Conservation (phyloP, 2,329 filamentous ascomycete species). For the Cladosporium cucumerinum region DNA sequence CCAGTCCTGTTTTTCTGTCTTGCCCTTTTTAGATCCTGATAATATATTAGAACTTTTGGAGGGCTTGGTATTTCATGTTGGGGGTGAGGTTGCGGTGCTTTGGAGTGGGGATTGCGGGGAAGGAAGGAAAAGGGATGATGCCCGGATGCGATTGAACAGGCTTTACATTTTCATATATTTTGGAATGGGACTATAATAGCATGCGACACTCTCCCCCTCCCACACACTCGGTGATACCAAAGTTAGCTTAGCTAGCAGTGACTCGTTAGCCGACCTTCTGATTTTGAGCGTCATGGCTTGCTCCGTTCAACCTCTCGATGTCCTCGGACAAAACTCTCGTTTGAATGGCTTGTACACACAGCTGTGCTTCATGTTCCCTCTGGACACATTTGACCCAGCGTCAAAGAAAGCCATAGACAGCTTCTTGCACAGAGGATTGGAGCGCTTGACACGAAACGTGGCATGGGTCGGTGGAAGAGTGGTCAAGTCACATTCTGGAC, state of each 20-base stretch:
- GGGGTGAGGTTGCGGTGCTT: background rate
- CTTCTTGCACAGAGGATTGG: background rate
- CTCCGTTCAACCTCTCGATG: slow-evolving; percentile 7
- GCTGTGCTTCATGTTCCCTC: slow-evolving; percentile 13
- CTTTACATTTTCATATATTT: no score
- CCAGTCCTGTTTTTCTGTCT: background rate
- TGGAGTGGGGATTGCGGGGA: slow-evolving; percentile 2
- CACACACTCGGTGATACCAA: background rate
- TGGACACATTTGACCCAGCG: background rate
- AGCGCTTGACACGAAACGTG: background rate
- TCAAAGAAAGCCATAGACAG: background rate
- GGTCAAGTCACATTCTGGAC: background rate
- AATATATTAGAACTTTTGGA: background rate
- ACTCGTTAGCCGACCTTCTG: background rate
- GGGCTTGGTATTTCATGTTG: background rate
- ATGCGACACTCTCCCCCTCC: no score
- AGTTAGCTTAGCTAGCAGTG: background rate
- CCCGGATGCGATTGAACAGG: no score
- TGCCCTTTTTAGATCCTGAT: background rate
- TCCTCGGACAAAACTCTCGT: slow-evolving; percentile 14
- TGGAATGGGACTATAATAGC: no score
- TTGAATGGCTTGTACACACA: slow-evolving; percentile 15
- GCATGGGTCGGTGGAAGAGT: background rate
- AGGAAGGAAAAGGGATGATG: background rate
- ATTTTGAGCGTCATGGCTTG: background rate